Evolutionary conservation across 805 yeast species (phyloP).

Genomic region (Hanseniaspora lachancei): DNA sequence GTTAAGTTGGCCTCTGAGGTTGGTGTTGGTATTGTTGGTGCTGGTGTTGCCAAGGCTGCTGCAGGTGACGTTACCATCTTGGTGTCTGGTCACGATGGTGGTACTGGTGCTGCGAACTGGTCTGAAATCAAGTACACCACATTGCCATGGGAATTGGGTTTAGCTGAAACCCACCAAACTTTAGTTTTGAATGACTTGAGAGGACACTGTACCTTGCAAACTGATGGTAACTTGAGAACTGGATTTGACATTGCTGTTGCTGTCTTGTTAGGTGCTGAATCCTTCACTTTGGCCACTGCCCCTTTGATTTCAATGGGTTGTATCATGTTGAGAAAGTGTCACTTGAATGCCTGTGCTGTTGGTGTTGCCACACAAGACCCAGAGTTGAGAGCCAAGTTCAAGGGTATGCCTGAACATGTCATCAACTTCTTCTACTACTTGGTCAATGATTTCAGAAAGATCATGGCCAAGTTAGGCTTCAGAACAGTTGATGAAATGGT

Average conservation of each 20-base stretch:
- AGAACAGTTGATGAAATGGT: conserved; percentile 95
- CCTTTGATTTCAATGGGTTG: conserved; percentile 97
- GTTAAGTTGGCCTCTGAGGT: conserved; percentile 95
- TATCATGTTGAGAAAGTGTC: conserved; percentile 91
- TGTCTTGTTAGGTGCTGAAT: conserved; percentile 92
- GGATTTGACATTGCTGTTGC: conserved; percentile 97
- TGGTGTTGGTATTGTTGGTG: conserved; percentile 97
- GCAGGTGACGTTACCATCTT: conserved; percentile 72
- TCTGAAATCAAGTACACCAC: conserved; percentile 96
- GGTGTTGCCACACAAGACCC: conserved; percentile 99
- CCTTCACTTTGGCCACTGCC: conserved; percentile 95
- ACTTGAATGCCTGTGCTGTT: conserved; percentile 87
- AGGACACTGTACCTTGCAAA: conserved; percentile 89
- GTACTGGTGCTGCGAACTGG: conserved; percentile 98
- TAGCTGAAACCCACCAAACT: conserved; percentile 97
- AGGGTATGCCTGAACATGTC: conserved; percentile 96
- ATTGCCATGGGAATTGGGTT: conserved; percentile 96
- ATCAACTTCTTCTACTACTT: conserved; percentile 93
- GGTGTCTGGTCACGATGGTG: conserved; percentile 97
- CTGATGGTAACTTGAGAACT: conserved; percentile 96
- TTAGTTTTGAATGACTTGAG: conserved; percentile 88
- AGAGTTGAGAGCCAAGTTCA: conserved; percentile 74
- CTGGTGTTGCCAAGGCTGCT: conserved; percentile 98
- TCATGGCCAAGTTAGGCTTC: conserved; percentile 92
- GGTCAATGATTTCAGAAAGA: conserved; percentile 78